Conservation (phyloP, 352 stramenopile genomes). For the Globisporangium ultimum region DNA sequence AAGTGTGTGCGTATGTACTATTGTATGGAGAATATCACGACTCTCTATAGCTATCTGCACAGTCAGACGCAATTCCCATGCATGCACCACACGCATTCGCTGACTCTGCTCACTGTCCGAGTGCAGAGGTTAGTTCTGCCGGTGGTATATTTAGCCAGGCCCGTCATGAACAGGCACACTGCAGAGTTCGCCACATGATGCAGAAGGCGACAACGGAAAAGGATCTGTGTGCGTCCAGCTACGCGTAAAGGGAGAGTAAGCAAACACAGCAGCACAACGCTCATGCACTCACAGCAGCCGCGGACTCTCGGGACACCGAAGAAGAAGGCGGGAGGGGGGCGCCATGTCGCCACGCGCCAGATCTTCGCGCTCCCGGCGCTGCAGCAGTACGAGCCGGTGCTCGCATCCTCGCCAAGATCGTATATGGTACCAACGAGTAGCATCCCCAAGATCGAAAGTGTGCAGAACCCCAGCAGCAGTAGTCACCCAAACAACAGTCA, state of each 20-base stretch:
- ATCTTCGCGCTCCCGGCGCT: constrained; percentile 55
- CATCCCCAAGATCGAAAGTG: constrained; percentile 14
- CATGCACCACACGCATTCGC: too few relatives aligned
- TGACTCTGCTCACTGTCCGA: too few relatives aligned
- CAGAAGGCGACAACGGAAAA: too few relatives aligned
- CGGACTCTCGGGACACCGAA: constrained; percentile 22
- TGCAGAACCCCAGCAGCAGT: constrained; percentile 2
- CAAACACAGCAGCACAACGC: constrained; percentile 16
- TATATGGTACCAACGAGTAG: constrained; percentile 21
- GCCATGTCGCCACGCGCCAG: constrained; percentile 29
- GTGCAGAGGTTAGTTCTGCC: too few relatives aligned
- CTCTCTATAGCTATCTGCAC: too few relatives aligned
- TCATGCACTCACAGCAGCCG: constrained; percentile 3
- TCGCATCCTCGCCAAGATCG: constrained; percentile 28
- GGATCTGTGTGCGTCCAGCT: background rate
- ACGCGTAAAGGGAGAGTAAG: background rate
- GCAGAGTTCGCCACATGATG: background rate
- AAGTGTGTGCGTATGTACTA: too few relatives aligned
- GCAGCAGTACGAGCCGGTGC: constrained; percentile 63
- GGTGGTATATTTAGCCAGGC: too few relatives aligned
- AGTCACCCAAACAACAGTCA: background rate
- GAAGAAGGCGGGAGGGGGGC: constrained; percentile 22
- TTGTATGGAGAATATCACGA: too few relatives aligned
- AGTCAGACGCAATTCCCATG: too few relatives aligned
- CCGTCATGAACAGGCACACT: too few relatives aligned